Conservation (phyloP, 1,284 basidiomycete species). For the Cystobasidium slooffiae region DNA sequence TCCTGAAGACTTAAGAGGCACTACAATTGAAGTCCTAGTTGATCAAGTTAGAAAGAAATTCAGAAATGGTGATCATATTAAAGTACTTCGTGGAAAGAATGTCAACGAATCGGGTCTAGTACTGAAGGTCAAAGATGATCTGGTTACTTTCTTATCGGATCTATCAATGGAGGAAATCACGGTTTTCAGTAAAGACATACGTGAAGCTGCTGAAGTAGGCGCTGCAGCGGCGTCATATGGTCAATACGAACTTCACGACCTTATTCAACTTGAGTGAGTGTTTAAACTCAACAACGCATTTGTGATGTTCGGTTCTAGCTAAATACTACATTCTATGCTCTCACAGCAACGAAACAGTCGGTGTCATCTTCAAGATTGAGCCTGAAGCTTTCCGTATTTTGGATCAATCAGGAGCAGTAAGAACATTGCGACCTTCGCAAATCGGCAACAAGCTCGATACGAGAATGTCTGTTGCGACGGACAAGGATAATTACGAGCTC, state of each 20-base stretch:
- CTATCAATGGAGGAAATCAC: conserved; percentile 95
- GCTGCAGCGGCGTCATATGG: conserved; percentile 85
- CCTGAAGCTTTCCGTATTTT: conserved; percentile 92
- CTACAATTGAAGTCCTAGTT: conserved; percentile 83
- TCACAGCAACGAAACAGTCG: conserved; percentile 81
- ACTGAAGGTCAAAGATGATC: conserved; percentile 73
- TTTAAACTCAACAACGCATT: background rate
- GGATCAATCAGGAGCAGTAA: conserved; percentile 88
- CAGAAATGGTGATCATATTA: conserved; percentile 96
- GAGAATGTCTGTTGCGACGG: conserved; percentile 81
- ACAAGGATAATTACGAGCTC: conserved; percentile 77
- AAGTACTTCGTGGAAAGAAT: conserved; percentile 95
- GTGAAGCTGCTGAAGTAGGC: conserved; percentile 95
- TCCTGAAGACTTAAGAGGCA: conserved; percentile 81
- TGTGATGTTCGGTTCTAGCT: conserved; percentile 1
- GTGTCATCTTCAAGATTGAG: conserved; percentile 97
- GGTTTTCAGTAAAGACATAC: conserved; percentile 95
- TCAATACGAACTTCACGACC: conserved; percentile 92
- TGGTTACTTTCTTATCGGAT: conserved; percentile 96
- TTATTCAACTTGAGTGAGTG: conserved; percentile 92
- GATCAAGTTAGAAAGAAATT: conserved; percentile 91
- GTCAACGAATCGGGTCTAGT: conserved; percentile 95
- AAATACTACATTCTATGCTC: conserved; percentile 42
- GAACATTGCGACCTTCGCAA: conserved; percentile 89
- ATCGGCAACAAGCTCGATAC: conserved; percentile 86